Conservation (phyloP, 768 basidiomycete genomes). For the Amanita inopinata region DNA sequence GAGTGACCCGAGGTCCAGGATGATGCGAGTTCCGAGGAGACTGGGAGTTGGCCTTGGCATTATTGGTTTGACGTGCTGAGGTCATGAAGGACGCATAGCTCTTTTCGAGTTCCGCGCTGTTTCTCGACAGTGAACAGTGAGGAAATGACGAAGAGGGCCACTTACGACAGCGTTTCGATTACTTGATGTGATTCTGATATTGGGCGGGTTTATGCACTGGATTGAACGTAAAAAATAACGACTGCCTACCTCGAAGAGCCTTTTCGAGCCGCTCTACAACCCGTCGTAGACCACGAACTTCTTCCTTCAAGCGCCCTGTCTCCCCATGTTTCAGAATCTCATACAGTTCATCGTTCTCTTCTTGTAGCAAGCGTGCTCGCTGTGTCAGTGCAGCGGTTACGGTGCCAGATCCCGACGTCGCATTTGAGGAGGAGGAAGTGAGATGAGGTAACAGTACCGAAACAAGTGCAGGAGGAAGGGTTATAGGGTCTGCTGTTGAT, state of each 20-base stretch:
- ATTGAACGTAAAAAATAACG: constrained; percentile 9
- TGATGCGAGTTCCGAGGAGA: constrained; percentile 41
- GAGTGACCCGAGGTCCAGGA: constrained; percentile 17
- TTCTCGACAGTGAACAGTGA: constrained; percentile 7
- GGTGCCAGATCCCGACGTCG: constrained; percentile 35
- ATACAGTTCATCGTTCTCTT: constrained; percentile 85
- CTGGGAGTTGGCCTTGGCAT: constrained; percentile 31
- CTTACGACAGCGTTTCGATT: constrained; percentile 65
- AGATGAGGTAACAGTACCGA: constrained; percentile 65
- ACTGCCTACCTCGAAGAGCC: constrained; percentile 60
- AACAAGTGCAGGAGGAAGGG: constrained; percentile 62
- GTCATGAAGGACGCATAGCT: constrained; percentile 54
- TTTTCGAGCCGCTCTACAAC: constrained; percentile 62
- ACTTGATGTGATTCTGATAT: constrained; percentile 66
- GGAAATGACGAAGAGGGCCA: constrained; percentile 15
- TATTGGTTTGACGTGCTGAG: constrained; percentile 32
- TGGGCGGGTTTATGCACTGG: constrained; percentile 6
- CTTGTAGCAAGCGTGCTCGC: constrained; percentile 61
- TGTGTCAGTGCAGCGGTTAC: constrained; percentile 70
- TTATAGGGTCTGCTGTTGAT: constrained; percentile 50
- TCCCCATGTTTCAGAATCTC: constrained; percentile 64
- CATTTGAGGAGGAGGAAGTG: constrained; percentile 27
- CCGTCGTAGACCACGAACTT: constrained; percentile 59
- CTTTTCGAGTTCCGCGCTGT: constrained; percentile 69
- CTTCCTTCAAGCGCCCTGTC: constrained; percentile 75